Percentiles rank a stretch among this genome's conserved stretches.
Conservation (phyloP, 176 grass and related monocot species). For the Ampelocalamus luodianensis region DNA sequence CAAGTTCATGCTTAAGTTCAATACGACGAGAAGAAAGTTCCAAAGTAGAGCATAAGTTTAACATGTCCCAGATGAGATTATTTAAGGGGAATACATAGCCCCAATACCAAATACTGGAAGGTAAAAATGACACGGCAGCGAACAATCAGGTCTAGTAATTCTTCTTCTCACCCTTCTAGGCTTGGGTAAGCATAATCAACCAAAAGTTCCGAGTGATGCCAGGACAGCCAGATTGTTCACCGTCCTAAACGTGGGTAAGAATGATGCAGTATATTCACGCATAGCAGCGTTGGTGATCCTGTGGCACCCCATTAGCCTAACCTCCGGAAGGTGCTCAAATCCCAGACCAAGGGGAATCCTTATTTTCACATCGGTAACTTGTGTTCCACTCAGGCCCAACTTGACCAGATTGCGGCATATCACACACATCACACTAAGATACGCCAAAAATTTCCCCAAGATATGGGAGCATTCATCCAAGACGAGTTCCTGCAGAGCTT, state of each 20-base stretch:
- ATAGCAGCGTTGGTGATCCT: not conserved
- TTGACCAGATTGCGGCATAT: constrained; percentile 3
- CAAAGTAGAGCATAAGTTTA: not conserved
- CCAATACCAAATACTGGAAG: not conserved
- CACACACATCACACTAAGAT: not conserved
- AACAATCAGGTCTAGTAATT: not conserved
- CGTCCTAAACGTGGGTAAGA: not conserved
- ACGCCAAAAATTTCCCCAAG: not conserved
- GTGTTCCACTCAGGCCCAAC: not conserved
- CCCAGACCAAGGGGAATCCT: not conserved
- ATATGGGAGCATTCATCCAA: not conserved
- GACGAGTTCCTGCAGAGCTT: constrained; percentile 24
- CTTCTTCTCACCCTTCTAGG: not conserved
- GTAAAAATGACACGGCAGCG: not conserved
- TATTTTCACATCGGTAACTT: not conserved
- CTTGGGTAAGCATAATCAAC: no score
- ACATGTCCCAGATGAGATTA: not conserved
- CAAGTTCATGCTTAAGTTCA: not conserved
- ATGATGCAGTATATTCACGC: not conserved
- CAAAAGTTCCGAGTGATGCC: no score
- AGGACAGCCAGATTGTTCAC: no score
- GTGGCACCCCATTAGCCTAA: not conserved
- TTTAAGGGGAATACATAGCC: not conserved
- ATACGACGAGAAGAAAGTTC: not conserved
- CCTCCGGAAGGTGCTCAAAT: not conserved